These are phyloP conservation scores for Acanthamoeba royreba DNA, from an alignment of 208 protist species.

Conservation along the genomic window DNA sequence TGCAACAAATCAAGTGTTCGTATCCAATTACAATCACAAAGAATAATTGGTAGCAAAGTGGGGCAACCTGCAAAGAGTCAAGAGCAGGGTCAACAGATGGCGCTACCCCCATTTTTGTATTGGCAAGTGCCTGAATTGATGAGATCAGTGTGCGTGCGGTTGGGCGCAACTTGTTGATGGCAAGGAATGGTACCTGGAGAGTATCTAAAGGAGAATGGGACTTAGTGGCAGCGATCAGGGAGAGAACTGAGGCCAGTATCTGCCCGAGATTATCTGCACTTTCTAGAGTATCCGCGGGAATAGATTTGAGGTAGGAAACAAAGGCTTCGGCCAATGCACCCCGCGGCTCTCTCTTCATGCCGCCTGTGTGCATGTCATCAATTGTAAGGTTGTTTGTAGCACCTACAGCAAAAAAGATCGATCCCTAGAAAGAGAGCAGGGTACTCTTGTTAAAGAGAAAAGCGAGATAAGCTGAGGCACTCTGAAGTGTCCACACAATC, in stretches of 20 bases:
- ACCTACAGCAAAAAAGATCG: background rate
- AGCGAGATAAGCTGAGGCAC: background rate
- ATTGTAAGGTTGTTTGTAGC: background rate
- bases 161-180: background rate
- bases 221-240: background rate
- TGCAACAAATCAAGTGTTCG: no score
- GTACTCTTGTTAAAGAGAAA: background rate
- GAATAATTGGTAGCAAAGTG: no score
- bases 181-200: background rate
- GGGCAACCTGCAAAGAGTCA: background rate
- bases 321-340: background rate
- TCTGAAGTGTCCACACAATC: background rate
- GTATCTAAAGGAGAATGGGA: background rate
- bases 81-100: background rate
- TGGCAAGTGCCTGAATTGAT: background rate
- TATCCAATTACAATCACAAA: no score
- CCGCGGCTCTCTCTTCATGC: background rate
- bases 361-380: no score
- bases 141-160: background rate
- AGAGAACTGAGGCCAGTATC: background rate
- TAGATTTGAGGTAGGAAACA: background rate
- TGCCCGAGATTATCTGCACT: background rate
- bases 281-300: background rate
- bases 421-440: background rate
- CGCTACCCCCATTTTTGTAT: background rate